Evolutionary conservation across 306 rosid genomes (phyloP), one percentile per base, ranked within the genome.

Genomic region (Sindora glabra): DNA sequence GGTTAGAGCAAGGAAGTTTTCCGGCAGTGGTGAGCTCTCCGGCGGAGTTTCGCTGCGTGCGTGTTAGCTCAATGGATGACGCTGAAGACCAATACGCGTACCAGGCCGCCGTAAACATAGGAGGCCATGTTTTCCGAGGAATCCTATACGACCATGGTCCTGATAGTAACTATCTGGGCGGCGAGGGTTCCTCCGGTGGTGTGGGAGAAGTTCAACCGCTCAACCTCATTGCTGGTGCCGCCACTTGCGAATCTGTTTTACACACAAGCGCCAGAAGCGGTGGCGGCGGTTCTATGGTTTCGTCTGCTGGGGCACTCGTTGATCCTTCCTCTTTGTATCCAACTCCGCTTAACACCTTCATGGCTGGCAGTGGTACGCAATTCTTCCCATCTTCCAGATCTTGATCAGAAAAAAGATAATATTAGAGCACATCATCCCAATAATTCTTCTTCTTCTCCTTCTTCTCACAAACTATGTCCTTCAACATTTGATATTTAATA

Each of bases 351-450:
- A 89, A 73, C 79, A 49, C 94, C 23, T 94, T 64, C 89, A 84
- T 94, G 81, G 78, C 89, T 63, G 84, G 86, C 62, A 84, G 97
- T 41, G 98, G 95, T 83, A 94, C 99, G 95, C 99, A 94, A 77
- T 94, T 89, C 95, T 94, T 89, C 95, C 86, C 78, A 62, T 95
- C 86, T 54, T 95, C 94, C 71, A 86, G 99, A 84, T 86, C 99
- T 74, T 89, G 84, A 81, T 63, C 64, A 59, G 67, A 55, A 27
- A 40, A 59, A 61, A 23, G 36, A 24, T 27, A 22, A 48, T 7
- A 58, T 13, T 60, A 44, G 27, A 62, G 61, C 36, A n/a, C 51
- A 32, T 14, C 33, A 33, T 49, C n/a, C n/a, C n/a, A n/a, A n/a
- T n/a, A n/a, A 16, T 30, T 40, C 57, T 50, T 56, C 69, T 67